phyloP scores from a whole-genome alignment of 768 basidiomycete genomes.

The Mycena haematopus region DNA sequence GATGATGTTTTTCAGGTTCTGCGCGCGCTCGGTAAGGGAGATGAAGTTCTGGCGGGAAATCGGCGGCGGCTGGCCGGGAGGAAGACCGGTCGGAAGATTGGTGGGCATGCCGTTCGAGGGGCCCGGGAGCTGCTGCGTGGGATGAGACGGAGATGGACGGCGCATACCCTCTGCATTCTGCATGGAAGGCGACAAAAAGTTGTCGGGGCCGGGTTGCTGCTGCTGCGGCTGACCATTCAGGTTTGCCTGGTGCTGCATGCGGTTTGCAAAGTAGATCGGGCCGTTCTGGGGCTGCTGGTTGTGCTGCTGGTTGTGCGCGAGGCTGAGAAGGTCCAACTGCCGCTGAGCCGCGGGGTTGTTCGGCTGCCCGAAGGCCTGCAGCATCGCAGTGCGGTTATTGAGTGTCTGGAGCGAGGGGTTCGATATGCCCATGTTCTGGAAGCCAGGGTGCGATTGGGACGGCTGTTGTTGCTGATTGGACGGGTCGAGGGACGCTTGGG shows the following conservation, averaged over 20 bases:
- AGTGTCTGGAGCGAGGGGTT: slow-evolving; percentile 43
- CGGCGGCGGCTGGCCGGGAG: slow-evolving; percentile 32
- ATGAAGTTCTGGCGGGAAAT: slow-evolving; percentile 21
- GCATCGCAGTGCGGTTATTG: slow-evolving; percentile 45
- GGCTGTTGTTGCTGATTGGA: slow-evolving; percentile 38
- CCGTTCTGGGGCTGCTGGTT: slow-evolving; percentile 54
- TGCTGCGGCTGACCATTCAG: slow-evolving; percentile 41
- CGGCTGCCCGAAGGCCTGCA: slow-evolving; percentile 42
- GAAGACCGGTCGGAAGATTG: not conserved
- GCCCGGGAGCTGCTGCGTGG: slow-evolving; percentile 9
- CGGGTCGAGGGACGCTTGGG: slow-evolving; percentile 44
- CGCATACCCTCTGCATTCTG: slow-evolving; percentile 50
- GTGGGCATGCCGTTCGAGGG: not conserved
- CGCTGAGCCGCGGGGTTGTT: slow-evolving; percentile 40
- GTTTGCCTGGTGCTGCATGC: slow-evolving; percentile 35
- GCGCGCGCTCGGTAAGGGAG: slow-evolving; percentile 32
- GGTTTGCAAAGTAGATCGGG: slow-evolving; percentile 43
- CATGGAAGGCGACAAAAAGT: slow-evolving; percentile 56
- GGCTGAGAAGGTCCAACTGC: slow-evolving; percentile 54
- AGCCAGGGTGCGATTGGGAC: slow-evolving; percentile 49
- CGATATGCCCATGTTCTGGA: slow-evolving; percentile 40
- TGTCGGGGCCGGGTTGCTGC: slow-evolving; percentile 44
- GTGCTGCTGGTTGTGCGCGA: slow-evolving; percentile 55
- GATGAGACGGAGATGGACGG: slow-evolving; percentile 57
- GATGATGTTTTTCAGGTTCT: slow-evolving; percentile 33